Percentiles rank a stretch among this genome's conserved stretches.
phyloP scores from a whole-genome alignment of 495 filamentous ascomycete genomes.

The Beverwykella pulmonaria region DNA sequence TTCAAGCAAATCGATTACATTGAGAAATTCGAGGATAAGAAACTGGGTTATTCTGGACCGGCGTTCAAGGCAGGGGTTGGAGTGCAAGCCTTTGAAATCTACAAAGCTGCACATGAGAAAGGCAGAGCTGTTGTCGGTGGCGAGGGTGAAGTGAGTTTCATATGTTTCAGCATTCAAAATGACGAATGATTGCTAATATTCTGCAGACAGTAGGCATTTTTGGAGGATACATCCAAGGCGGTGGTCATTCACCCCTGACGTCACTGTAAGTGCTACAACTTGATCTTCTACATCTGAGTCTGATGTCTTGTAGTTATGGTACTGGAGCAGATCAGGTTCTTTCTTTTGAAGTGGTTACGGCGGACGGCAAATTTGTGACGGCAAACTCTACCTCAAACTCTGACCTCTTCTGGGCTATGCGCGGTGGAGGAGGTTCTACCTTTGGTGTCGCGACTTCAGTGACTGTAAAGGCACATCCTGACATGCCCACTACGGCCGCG shows the following conservation, averaged over 20 bases:
- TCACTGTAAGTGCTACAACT: conserved; percentile 17
- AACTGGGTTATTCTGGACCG: conserved; percentile 26
- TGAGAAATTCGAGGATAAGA: conserved; percentile 23
- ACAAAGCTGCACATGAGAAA: conserved; percentile 33
- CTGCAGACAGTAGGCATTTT: conserved; percentile 34
- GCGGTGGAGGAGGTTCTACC: conserved; percentile 30
- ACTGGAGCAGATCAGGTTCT: conserved; percentile 35
- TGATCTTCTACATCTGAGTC: background rate
- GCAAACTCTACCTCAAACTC: conserved; percentile 27
- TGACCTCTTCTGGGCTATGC: conserved; percentile 35
- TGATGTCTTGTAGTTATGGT: conserved; percentile 15
- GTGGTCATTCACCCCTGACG: conserved; percentile 32
- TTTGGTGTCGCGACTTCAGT: conserved; percentile 31
- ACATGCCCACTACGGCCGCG: conserved; percentile 22
- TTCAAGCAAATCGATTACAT: conserved; percentile 36
- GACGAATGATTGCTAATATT: background rate
- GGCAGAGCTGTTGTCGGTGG: conserved; percentile 32
- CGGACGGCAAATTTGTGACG: conserved; percentile 26
- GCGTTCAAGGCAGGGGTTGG: conserved; percentile 33
- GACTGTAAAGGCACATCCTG: conserved; percentile 33
- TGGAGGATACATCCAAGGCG: conserved; percentile 36
- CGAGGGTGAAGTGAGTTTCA: conserved; percentile 18
- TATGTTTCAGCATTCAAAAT: background rate
- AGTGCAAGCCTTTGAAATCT: conserved; percentile 35
- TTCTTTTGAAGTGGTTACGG: conserved; percentile 26